phyloP scores from a whole-genome alignment of 2,329 filamentous ascomycete genomes.

The Fusarium sacchari region DNA sequence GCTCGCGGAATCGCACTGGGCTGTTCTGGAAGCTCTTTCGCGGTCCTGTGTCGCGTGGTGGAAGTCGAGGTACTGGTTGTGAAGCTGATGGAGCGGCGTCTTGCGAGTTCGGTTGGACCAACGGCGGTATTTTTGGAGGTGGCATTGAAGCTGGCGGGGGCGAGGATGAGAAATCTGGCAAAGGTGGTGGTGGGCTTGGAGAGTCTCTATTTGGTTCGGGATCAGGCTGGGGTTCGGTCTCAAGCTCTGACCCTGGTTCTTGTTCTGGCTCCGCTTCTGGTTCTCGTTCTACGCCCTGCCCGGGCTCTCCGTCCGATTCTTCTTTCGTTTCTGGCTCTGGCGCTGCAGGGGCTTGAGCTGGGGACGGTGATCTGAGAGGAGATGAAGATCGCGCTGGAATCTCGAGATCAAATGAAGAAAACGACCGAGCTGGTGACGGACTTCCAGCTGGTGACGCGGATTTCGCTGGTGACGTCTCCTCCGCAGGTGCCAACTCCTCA shows the following conservation, averaged over 20 bases:
- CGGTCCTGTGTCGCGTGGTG: slow-evolving; percentile 61
- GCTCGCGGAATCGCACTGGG: slow-evolving; percentile 58
- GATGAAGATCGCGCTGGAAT: neutral
- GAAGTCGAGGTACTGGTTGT: slow-evolving; percentile 24
- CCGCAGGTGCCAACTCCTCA: neutral
- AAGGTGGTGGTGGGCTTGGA: neutral
- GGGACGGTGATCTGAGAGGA: neutral
- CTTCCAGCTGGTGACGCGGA: neutral
- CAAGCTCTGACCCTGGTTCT: neutral
- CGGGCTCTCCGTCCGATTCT: neutral
- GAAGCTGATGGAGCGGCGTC: slow-evolving; percentile 8
- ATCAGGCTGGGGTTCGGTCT: neutral
- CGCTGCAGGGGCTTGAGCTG: neutral
- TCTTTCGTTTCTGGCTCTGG: neutral
- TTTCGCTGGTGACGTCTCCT: slow-evolving; percentile 1
- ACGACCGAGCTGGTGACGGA: slow-evolving; percentile 9
- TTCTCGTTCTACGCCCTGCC: neutral
- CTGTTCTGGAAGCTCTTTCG: slow-evolving; percentile 69
- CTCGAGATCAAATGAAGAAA: slow-evolving; percentile 11
- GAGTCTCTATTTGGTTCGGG: neutral
- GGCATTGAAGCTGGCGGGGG: slow-evolving; percentile 29
- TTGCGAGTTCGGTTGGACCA: slow-evolving; percentile 8
- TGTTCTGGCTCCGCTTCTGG: neutral
- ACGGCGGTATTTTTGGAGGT: slow-evolving; percentile 20
- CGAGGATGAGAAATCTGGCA: slow-evolving; percentile 4